phyloP scores from a whole-genome alignment of 495 filamentous ascomycete species.

The Daldinia vernicosa region DNA sequence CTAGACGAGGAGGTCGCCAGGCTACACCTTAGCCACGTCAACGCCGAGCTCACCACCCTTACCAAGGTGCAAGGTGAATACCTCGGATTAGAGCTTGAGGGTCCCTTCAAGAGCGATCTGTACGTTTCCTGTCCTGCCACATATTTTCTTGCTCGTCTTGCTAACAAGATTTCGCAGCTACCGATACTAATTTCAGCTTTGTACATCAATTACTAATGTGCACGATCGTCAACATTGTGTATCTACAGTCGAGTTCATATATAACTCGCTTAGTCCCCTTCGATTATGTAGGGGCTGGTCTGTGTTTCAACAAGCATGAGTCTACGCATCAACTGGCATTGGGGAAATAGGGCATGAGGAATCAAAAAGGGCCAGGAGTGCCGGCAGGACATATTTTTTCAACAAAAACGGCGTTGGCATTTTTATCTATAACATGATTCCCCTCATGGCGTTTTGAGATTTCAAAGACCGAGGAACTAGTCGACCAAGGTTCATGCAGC shows the following conservation, averaged over 20 bases:
- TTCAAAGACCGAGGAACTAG: constrained; percentile 31
- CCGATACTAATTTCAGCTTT: constrained; percentile 62
- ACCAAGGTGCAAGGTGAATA: constrained; percentile 91
- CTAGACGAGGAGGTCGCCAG: constrained; percentile 97
- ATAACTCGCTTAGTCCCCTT: constrained; percentile 14
- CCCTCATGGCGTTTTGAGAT: constrained; percentile 50
- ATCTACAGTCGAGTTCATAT: constrained; percentile 13
- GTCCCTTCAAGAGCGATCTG: constrained; percentile 94
- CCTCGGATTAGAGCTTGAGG: constrained; percentile 81
- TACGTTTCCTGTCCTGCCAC: constrained; percentile 47
- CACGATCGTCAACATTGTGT: constrained; percentile 25
- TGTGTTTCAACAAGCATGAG: constrained; percentile 61
- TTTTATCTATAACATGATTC: constrained; percentile 59
- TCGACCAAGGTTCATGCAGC: constrained; percentile 35
- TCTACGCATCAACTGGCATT: constrained; percentile 56
- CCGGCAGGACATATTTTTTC: constrained; percentile 61
- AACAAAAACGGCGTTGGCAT: constrained; percentile 64
- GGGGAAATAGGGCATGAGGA: constrained; percentile 52
- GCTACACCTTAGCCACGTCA: constrained; percentile 93
- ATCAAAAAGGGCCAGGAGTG: constrained; percentile 50
- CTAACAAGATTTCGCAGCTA: constrained; percentile 57
- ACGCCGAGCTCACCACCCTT: constrained; percentile 89
- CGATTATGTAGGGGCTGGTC: constrained; percentile 22
- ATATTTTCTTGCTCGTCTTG: not conserved
- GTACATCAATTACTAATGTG: constrained; percentile 43